Evolutionary conservation across 148 eudicot species (phyloP).

Genomic region (Rhododendron vialii): DNA sequence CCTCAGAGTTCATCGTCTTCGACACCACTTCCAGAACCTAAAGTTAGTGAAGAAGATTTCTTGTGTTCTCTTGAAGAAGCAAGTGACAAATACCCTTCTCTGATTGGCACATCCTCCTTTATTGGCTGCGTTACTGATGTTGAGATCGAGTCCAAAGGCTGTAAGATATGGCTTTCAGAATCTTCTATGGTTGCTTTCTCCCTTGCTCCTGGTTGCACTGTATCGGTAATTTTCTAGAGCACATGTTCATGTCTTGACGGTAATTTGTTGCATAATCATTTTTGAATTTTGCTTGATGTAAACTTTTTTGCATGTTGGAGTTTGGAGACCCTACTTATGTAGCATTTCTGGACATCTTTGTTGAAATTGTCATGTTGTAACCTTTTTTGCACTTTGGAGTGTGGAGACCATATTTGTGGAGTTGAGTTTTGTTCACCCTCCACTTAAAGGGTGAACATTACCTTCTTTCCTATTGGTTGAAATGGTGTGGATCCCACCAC

Average conservation of each 20-base stretch:
- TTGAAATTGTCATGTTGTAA: background rate
- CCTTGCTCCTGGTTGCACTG: slow-evolving; percentile 59
- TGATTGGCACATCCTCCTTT: slow-evolving; percentile 48
- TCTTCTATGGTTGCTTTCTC: slow-evolving; percentile 59
- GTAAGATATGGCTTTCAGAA: slow-evolving; percentile 80
- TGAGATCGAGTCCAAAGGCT: slow-evolving; percentile 38
- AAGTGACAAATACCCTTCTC: slow-evolving; percentile 54
- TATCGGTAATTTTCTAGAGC: slow-evolving; percentile 44
- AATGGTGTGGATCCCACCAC: too few species aligned
- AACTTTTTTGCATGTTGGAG: background rate
- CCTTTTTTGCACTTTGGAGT: background rate
- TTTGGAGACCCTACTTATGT: background rate
- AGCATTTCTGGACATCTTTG: background rate
- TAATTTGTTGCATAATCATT: background rate
- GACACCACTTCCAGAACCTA: slow-evolving; percentile 11
- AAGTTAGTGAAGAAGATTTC: slow-evolving; percentile 31
- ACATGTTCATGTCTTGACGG: background rate
- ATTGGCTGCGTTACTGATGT: slow-evolving; percentile 39
- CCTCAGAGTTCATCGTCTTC: slow-evolving; percentile 22
- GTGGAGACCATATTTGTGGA: background rate
- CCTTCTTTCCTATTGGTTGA: too few species aligned
- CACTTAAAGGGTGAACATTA: too few species aligned
- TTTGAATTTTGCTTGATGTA: background rate
- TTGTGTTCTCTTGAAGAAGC: slow-evolving; percentile 41
- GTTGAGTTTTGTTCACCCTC: too few species aligned